Base-by-base conservation (phyloP, 257 asterid genomes). In the Nicotiana tomentosiformis region DNA sequence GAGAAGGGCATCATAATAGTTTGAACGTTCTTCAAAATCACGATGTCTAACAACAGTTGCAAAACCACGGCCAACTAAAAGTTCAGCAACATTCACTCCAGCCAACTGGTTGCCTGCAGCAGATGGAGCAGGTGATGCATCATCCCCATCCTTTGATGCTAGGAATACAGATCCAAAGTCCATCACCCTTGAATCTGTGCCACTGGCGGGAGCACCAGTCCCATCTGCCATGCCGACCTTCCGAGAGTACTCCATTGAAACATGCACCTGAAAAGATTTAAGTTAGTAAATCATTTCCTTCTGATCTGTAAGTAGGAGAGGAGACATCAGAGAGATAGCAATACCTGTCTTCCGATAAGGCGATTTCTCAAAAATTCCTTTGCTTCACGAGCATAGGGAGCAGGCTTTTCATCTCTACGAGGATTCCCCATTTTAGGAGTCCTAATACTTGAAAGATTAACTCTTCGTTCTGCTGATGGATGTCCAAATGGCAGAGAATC, bases 21-120 rank as follows among this genome's bases (percentile, higher is more conserved):
- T 94, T 57, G 99, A 96, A 76, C 99, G 91, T 87, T 96, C 99
- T 89, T 96, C 99, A 55, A 96, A 96, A 89, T 96, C 99, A 62
- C 99, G 93, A 84, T 96, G 99, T 87, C 95, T 94, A 85, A 96
- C 92, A 74, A 94, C 98, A 80, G 94, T 87, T 68, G 99, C 99
- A 81, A 85, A 91, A 66, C 99, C 99, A 83, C 99, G 97, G 87
- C 89, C 90, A 83, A 96, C 94, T 87, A 96, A 84, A 82, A 96
- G 95, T 89, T 96, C 99, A 14, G 97, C 99, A 83, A 96, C 62
- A 77, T 96, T 96, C 65, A 83, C 82, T 66, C 97, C 98, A 74
- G 87, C 33, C 69, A 85, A 92, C 87, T 90, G 98, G 86, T 60
- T 85, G 77, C 86, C 89, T 16, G 92, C 88, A 83, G 87, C 91